Evolutionary conservation across 2,329 filamentous ascomycete species (phyloP).

Genomic region (Tolypocladium capitatum): DNA sequence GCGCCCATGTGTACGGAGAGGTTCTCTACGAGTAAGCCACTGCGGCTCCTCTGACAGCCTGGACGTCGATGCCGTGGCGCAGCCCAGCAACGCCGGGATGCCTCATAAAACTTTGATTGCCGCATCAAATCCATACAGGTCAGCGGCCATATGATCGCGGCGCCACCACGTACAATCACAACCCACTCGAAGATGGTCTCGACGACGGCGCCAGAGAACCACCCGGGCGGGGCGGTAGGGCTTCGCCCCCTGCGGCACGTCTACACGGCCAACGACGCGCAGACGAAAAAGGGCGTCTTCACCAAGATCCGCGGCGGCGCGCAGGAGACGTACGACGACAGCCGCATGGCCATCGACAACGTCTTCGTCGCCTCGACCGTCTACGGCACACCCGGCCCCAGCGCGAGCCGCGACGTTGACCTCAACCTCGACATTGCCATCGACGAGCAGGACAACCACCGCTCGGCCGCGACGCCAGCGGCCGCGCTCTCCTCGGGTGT

Average conservation of each 20-base stretch:
- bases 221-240: neutral
- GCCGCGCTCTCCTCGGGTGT: slow-evolving; percentile 15
- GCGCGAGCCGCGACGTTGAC: slow-evolving; percentile 27
- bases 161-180: neutral
- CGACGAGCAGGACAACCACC: neutral
- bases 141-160: too few relatives aligned
- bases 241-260: slow-evolving; percentile 3
- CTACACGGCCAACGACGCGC: slow-evolving; percentile 3
- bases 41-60: neutral
- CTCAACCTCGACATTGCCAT: slow-evolving; percentile 8
- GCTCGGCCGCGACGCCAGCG: slow-evolving; percentile 14
- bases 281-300: slow-evolving; percentile 4
- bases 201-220: neutral
- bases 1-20: too few relatives aligned
- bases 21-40: neutral
- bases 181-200: neutral
- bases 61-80: neutral
- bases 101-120: neutral
- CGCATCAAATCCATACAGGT: too few relatives aligned
- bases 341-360: slow-evolving; percentile 23
- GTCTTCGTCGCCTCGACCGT: slow-evolving; percentile 25
- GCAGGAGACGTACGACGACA: slow-evolving; percentile 14
- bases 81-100: neutral
- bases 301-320: slow-evolving; percentile 6
- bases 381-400: slow-evolving; percentile 17